Evolutionary conservation across 768 basidiomycete genomes (phyloP).

Genomic region (Leccinum rimulosum): DNA sequence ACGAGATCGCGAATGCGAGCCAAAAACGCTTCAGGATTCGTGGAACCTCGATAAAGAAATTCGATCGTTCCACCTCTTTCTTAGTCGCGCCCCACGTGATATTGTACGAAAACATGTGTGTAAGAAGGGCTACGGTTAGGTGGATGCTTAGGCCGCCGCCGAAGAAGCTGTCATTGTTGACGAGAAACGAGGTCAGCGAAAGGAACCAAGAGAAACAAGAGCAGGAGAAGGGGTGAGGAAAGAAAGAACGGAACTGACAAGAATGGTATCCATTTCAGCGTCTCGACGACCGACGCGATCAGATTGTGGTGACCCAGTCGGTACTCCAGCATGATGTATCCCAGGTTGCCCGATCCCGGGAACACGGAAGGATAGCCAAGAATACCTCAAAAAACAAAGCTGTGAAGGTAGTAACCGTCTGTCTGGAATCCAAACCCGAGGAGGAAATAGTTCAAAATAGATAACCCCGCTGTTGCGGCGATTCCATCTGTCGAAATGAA

Average conservation of each 20-base stretch:
- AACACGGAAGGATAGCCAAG: constrained; percentile 72
- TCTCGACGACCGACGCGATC: constrained; percentile 21
- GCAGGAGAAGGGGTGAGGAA: not conserved
- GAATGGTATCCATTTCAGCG: constrained; percentile 31
- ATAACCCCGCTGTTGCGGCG: constrained; percentile 60
- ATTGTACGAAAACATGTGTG: constrained; percentile 60
- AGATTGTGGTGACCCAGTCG: constrained; percentile 48
- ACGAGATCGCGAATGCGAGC: constrained; percentile 55
- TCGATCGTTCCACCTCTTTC: constrained; percentile 85
- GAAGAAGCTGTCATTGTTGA: constrained; percentile 36
- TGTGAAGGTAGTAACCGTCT: constrained; percentile 74
- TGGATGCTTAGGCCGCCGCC: constrained; percentile 56
- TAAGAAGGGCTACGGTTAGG: constrained; percentile 49
- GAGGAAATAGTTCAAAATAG: constrained; percentile 68
- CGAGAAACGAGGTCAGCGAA: not conserved
- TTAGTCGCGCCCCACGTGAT: constrained; percentile 59
- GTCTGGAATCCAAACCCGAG: constrained; percentile 71
- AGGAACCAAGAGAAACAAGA: not conserved
- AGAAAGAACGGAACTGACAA: constrained; percentile 26
- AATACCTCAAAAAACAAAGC: constrained; percentile 63
- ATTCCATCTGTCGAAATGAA: constrained; percentile 43
- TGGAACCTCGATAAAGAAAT: constrained; percentile 90
- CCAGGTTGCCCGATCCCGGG: constrained; percentile 68
- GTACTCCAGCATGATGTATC: constrained; percentile 71
- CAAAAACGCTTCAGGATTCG: constrained; percentile 80